These are phyloP conservation scores for Calonectria pauciramosa DNA, from an alignment of 2,329 filamentous ascomycete species.

Conservation along the genomic window DNA sequence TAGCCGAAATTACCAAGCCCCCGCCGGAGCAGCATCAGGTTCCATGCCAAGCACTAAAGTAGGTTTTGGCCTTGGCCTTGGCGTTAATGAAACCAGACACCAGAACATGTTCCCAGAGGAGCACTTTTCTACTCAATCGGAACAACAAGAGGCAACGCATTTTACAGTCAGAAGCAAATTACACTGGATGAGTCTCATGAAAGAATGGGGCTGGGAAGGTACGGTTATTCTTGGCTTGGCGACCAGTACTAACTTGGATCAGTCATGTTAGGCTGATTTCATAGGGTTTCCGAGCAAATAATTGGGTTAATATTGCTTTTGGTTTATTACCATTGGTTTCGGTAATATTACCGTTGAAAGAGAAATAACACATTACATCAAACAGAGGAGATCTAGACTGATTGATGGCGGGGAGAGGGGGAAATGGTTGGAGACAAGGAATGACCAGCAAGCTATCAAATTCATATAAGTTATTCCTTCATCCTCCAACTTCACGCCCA, in stretches of 20 bases:
- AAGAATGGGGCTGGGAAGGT: constrained; percentile 37
- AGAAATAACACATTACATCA: neutral
- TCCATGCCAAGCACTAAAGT: neutral
- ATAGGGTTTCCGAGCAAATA: neutral
- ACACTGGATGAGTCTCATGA: constrained; percentile 32
- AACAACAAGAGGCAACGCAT: neutral
- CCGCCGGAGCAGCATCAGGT: neutral
- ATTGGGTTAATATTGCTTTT: neutral
- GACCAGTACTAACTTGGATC: neutral
- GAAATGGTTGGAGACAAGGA: neutral
- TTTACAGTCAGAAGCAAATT: constrained; percentile 21
- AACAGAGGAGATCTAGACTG: neutral
- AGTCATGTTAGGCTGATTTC: neutral
- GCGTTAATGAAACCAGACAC: neutral
- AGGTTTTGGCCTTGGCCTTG: neutral
- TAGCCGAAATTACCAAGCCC: neutral
- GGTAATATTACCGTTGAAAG: neutral
- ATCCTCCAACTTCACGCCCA: neutral
- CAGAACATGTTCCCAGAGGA: neutral
- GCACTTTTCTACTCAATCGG: neutral
- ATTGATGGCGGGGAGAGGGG: neutral
- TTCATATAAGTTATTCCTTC: neutral
- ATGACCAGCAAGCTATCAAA: neutral
- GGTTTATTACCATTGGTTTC: neutral
- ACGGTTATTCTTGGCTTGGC: neutral